A percentile compares a stretch with the other conserved stretches of the same genome.
These are phyloP conservation scores for Phytophthora pluvialis DNA, from an alignment of 352 stramenopile species.

Conservation along the genomic window DNA sequence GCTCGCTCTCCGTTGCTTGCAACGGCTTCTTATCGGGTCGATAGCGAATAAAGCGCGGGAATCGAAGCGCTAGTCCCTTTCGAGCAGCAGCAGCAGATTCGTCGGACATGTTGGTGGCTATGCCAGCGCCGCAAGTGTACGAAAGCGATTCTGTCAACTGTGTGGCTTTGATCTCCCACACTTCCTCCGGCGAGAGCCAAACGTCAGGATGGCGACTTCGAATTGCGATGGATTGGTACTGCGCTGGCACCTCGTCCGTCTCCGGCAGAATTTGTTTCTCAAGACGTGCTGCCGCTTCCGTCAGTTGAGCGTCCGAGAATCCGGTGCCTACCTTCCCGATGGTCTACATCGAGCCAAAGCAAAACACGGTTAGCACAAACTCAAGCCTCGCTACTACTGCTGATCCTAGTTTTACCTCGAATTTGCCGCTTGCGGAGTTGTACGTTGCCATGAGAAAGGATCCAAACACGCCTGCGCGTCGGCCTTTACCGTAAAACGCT, in stretches of 20 bases:
- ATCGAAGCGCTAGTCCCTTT: constrained; percentile 96
- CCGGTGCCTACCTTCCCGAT: constrained; percentile 96
- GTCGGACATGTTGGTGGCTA: constrained; percentile 6
- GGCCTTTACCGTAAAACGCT: constrained; percentile 96
- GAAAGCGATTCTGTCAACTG: constrained; percentile 96
- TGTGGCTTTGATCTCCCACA: constrained; percentile 99
- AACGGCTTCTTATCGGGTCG: constrained; percentile 96
- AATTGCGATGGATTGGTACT: constrained; percentile 49
- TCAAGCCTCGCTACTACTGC: not conserved
- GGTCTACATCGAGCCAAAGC: constrained; percentile 45
- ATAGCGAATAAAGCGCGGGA: constrained; percentile 97
- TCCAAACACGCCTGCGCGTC: constrained; percentile 95
- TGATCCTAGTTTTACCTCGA: constrained; percentile 72
- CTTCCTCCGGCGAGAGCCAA: constrained; percentile 94
- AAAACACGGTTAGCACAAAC: constrained; percentile 7
- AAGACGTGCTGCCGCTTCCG: constrained; percentile 65
- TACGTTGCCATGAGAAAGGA: constrained; percentile 98
- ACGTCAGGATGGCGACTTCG: constrained; percentile 86
- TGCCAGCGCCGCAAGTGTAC: constrained; percentile 89
- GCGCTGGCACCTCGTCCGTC: constrained; percentile 62
- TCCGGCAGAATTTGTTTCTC: constrained; percentile 44
- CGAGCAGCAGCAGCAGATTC: constrained; percentile 11
- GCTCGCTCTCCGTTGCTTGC: constrained; percentile 95
- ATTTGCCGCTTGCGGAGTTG: constrained; percentile 93
- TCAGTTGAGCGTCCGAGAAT: constrained; percentile 97